Evolutionary conservation across 345 rosid genomes (phyloP).

Genomic region (Eucalyptus cladocalyx): DNA sequence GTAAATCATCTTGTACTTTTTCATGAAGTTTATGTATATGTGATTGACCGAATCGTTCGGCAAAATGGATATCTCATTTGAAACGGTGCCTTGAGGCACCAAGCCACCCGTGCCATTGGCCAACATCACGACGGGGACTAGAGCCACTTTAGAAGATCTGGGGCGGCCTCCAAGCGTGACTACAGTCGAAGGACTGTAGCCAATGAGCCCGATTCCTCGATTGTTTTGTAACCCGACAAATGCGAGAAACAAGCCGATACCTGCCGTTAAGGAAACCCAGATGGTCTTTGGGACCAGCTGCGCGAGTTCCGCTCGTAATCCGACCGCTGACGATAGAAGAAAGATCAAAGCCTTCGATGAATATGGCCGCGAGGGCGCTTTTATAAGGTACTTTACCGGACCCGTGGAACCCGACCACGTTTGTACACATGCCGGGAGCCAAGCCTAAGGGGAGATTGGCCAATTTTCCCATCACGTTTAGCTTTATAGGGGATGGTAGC

Average conservation of each 20-base stretch:
- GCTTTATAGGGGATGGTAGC: too few species aligned
- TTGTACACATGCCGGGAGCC: slow-evolving; percentile 5
- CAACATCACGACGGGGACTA: slow-evolving; percentile 47
- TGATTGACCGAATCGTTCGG: fast-evolving
- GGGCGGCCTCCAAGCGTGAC: slow-evolving; percentile 34
- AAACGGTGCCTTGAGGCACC: slow-evolving; percentile 41
- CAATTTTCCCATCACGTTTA: slow-evolving; percentile 1
- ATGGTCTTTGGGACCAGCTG: slow-evolving; percentile 7
- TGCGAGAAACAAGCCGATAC: slow-evolving; percentile 11
- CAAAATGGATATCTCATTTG: slow-evolving; percentile 1
- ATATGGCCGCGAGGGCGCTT: slow-evolving; percentile 7
- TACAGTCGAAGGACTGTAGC: slow-evolving; percentile 5
- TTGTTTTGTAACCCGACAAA: slow-evolving; percentile 11
- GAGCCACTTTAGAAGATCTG: slow-evolving; percentile 28
- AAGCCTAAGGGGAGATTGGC: slow-evolving; percentile 9
- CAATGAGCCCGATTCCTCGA: slow-evolving; percentile 5
- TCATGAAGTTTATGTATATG: too few species aligned
- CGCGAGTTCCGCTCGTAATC: slow-evolving; percentile 1
- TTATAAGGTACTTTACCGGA: slow-evolving; percentile 1
- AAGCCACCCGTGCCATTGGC: slow-evolving; percentile 47
- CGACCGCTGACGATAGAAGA: slow-evolving; percentile 2
- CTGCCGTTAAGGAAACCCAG: neutral
- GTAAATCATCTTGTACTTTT: fast-evolving
- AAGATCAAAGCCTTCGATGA: slow-evolving; percentile 9
- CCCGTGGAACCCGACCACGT: slow-evolving; percentile 12